Base-by-base conservation (phyloP, 305 asterid genomes). In the Fraxinus latifolia region DNA sequence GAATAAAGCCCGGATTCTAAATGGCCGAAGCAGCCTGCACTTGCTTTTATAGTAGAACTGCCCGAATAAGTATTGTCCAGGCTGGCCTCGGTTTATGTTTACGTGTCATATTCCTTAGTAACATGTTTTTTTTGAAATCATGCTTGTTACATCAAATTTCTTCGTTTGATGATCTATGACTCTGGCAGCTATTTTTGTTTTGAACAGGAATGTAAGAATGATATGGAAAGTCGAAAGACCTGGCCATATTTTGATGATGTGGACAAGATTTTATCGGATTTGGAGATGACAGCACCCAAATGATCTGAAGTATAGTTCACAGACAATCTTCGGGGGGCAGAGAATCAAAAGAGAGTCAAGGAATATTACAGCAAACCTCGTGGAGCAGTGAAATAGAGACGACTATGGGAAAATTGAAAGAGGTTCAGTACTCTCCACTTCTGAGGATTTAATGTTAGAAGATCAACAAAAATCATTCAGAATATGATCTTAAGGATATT, bases 211-310 rank as follows among this genome's bases (percentile, higher is more conserved):
- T 83, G 90, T 77, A 94, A 89, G 90, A 74, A 65, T 27, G 96
- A 92, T 68, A 3, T 77, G 23, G 87, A 89, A 80, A 81, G 82
- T 79, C 90, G 55, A 74, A 88, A 88, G 85, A 84, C 83, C 79
- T 95, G 99, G 99, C 93, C 96, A 1, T 90, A 91, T 83, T 95
- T 85, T 31, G 93, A 91, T 84, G 97, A 92, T 53, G 80, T 95
- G 90, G 60, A 85, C 80, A 81, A 74, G 32, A 91, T 94, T 65
- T 90, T 95, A 79, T 88, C 97, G 8, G 79, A 82, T 80, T 75
- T 80, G 87, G 94, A 91, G 86, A 80, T 84, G 3, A 73, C 81
- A 27, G 62, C 81, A 33, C 83, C 85, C 80, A 89, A 89, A 82
- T 91, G 90, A 92, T 79, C 27, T 74, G 74, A 4, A 42, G 14